These are phyloP conservation scores for Alternaria sp. DNA, from an alignment of 2,329 filamentous ascomycete species.

Conservation along the genomic window DNA sequence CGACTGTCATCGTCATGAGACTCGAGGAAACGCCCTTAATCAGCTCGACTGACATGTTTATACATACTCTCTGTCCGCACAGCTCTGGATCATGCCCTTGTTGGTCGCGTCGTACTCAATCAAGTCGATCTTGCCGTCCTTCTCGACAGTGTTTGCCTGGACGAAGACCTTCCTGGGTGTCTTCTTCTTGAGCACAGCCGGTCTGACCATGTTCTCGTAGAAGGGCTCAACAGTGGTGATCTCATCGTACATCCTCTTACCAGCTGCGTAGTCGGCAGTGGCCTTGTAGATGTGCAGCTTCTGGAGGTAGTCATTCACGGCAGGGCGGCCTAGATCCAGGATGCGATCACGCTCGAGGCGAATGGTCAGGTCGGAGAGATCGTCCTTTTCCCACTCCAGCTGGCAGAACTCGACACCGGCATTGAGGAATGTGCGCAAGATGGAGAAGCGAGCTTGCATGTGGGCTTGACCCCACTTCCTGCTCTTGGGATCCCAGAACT, in stretches of 20 bases:
- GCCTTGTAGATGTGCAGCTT: conserved; percentile 93
- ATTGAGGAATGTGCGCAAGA: conserved; percentile 82
- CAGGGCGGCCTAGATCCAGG: conserved; percentile 78
- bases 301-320: conserved; percentile 85
- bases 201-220: conserved; percentile 81
- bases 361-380: conserved; percentile 82
- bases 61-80: conserved; percentile 46
- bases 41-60: conserved; percentile 7
- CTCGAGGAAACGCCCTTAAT: background rate
- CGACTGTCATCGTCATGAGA: background rate
- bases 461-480: conserved; percentile 89
- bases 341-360: conserved; percentile 87
- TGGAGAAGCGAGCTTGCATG: conserved; percentile 89
- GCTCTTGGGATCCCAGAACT: conserved; percentile 93
- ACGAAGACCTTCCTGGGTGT: conserved; percentile 91
- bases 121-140: conserved; percentile 62
- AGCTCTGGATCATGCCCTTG: conserved; percentile 68
- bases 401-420: conserved; percentile 88
- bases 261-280: conserved; percentile 80
- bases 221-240: conserved; percentile 87
- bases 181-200: conserved; percentile 76
- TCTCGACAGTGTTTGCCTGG: conserved; percentile 83
- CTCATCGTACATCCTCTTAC: conserved; percentile 79
- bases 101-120: conserved; percentile 85
- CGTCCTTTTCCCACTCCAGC: conserved; percentile 74